Conservation (phyloP, 176 grass and related monocot genomes). For the Olyra latifolia region DNA sequence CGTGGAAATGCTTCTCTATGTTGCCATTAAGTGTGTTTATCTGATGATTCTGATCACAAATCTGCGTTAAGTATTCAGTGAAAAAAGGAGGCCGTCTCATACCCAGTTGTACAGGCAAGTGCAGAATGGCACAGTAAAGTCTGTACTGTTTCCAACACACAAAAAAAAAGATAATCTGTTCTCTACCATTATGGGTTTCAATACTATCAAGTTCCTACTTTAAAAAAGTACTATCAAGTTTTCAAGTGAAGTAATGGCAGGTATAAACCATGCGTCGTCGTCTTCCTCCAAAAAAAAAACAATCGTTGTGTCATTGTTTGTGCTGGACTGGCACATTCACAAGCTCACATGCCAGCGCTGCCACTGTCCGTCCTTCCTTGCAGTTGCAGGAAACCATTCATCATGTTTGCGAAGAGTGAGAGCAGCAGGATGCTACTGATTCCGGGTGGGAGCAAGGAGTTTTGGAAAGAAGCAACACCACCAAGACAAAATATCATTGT, state of each 20-base stretch:
- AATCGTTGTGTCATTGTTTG: neutral
- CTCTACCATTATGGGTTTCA: neutral
- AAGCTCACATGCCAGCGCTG: conserved; percentile 25
- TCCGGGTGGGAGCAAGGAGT: neutral
- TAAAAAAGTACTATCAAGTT: no score
- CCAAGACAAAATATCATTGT: neutral
- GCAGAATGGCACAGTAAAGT: neutral
- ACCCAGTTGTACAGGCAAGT: neutral
- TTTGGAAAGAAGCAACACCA: neutral
- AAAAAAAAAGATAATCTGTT: neutral
- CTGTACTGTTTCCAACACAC: neutral
- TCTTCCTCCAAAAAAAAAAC: neutral
- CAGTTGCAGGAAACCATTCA: conserved; percentile 1
- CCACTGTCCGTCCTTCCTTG: conserved; percentile 2
- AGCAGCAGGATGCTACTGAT: neutral
- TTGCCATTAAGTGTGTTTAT: neutral
- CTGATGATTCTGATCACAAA: neutral
- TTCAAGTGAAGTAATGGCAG: neutral
- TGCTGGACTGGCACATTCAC: neutral
- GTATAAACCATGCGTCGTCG: neutral
- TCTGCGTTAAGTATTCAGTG: neutral
- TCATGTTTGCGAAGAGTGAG: neutral
- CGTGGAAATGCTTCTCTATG: neutral
- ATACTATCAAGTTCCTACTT: no score
- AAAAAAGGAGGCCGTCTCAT: neutral